Evolutionary conservation across 2,329 filamentous ascomycete species (phyloP), one percentile per base, ranked within the genome.

Genomic region (Whalleya microplaca): DNA sequence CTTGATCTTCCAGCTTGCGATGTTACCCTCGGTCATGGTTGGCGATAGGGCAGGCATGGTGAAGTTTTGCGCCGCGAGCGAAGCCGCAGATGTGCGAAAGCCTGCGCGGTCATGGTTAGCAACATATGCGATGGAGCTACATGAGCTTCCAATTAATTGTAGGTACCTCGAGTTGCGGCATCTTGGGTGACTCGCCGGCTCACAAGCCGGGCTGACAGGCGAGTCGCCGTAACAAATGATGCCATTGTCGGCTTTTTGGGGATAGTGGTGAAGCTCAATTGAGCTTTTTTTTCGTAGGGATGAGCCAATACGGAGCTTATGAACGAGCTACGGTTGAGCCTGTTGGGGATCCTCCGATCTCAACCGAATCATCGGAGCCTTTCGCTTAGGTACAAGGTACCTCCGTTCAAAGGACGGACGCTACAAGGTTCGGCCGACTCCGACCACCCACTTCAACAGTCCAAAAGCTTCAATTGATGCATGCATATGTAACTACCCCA

Each of bases 11-110:
- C 92, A 96, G 59, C 76, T 84, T 46, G 90, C 84, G 69, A 96
- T 96, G 75, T 92, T 95, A 59, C 92, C 92, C 76, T 96, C 92
- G 61, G 91, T 96, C 92, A 96, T 96, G 55, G 92, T 96, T 53
- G 92, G 92, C 60, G 91, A 96, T 62, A 96, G 83, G 41, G 92
- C 92, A 21, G 92, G 92, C 92, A 96, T 96, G 53, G 87, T 90
- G 77, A 96, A 92, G 76, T 93, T 95, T 63, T 92, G 88, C 21
- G 91, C 92, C 48, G 89, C 91, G 66, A 88, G 81, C 67, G 79
- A 80, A 65, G 81, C 77, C 55, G 85, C 76, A 53, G 84, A 85
- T 42, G 86, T 84, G 64, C 83, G 80, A 73, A 90, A 86, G 67
- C 83, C 89, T 92, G 67, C 45, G 56, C 47, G 19, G 20, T 53